phyloP scores from a whole-genome alignment of 192 early-diverging fungal genomes.

The Funneliformis mosseae region DNA sequence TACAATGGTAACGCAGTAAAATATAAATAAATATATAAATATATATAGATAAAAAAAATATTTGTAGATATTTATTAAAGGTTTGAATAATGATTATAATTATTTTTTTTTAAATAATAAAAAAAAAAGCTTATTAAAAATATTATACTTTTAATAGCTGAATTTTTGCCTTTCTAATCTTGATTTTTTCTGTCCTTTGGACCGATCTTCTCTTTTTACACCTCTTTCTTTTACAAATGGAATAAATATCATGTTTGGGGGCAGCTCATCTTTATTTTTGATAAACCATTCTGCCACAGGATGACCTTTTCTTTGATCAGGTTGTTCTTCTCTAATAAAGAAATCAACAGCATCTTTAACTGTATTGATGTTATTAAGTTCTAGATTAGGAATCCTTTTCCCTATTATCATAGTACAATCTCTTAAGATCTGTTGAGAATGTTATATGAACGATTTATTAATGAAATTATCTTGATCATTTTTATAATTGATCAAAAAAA shows the following conservation, averaged over 20 bases:
- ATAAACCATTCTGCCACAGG: constrained; percentile 48
- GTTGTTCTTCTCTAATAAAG: constrained; percentile 27
- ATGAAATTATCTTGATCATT: background rate
- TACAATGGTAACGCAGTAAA: no score
- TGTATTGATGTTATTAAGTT: constrained; percentile 45
- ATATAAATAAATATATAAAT: no score
- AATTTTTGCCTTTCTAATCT: background rate
- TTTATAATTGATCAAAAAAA: background rate
- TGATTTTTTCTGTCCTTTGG: background rate
- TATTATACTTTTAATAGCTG: no score
- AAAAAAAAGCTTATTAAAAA: no score
- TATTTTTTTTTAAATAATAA: no score
- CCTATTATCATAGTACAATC: constrained; percentile 40
- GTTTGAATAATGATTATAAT: no score
- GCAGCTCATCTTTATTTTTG: constrained; percentile 40
- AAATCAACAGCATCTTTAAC: constrained; percentile 40
- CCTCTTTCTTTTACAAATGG: constrained; percentile 45
- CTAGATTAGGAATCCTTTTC: constrained; percentile 41
- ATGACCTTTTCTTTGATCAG: constrained; percentile 38
- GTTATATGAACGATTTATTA: constrained; percentile 10
- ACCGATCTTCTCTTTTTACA: constrained; percentile 40
- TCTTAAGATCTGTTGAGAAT: constrained; percentile 40
- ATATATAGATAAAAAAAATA: no score
- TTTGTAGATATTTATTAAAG: no score
- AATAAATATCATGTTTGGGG: constrained; percentile 45